Base-by-base conservation (phyloP, 2,329 filamentous ascomycete genomes). In the Cryphonectria japonica region DNA sequence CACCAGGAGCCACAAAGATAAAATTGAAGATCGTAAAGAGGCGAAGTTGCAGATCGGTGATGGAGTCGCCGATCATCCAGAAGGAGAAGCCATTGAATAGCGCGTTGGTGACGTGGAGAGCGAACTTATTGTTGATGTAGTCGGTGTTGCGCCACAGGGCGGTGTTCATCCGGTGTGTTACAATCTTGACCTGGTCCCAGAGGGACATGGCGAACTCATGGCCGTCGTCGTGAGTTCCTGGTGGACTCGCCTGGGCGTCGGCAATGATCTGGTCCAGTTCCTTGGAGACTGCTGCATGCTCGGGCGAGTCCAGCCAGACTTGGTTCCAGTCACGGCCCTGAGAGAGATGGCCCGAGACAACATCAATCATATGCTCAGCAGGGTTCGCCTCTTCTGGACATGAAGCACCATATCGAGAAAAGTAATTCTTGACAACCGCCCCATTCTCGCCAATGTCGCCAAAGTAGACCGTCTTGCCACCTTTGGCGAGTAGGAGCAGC, bases 91-190 rank as follows among this genome's bases (percentile, higher is more conserved):
- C 88, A 75, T 87, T 89, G 79, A 90, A 88, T 4, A 71, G 66
- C 1, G 66, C 60, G n/a, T 54, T 43, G 39, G 26, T 32, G 29
- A 71, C 26, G 69, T 66, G 69, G 9, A 69, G 54, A 1, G 29
- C 50, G 14, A 71, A 78, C 79, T 91, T 91, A 82, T 88, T 91
- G 78, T 88, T 87, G 69, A 90, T 79, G 73, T 93, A 93, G 67
- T 91, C 88, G 0, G 84, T 86, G 77, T 92, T 93, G 69, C 92
- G 86, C 81, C 84, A 93, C 6, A 93, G 82, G 0, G 90, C 83
- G 0, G 87, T 77, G 74, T 89, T 89, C 80, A 85, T 87, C 39
- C 93, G 91, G 3, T 86, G 79, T 11, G 88, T 86, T 60, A 93
- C 91, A 68, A 92, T 84, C 74, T 84, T 87, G 59, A 90, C 80